Percentiles rank a stretch among this genome's conserved stretches.
Evolutionary conservation across 1,284 basidiomycete species (phyloP).

Genomic region (Athelia psychrophila): DNA sequence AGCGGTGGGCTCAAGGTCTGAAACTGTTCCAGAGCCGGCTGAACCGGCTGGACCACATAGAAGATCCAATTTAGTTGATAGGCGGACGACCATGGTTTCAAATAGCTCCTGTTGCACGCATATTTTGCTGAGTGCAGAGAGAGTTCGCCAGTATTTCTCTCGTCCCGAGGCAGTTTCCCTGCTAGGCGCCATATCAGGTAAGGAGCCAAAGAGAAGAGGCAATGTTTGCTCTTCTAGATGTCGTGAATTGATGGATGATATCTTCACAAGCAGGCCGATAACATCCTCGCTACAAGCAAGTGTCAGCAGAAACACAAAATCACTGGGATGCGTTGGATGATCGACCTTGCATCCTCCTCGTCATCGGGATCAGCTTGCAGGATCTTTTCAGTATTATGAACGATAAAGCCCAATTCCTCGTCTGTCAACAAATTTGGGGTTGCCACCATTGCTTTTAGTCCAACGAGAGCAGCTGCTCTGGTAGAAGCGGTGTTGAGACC

Average conservation of each 20-base stretch:
- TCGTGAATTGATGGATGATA: conserved; percentile 62
- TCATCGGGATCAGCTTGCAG: conserved; percentile 57
- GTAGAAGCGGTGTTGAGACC: conserved; percentile 58
- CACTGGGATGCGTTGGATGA: too few species aligned
- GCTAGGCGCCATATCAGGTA: conserved; percentile 67
- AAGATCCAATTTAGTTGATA: conserved; percentile 79
- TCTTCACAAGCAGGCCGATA: conserved; percentile 65
- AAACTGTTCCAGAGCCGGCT: conserved; percentile 7
- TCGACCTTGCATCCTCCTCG: conserved; percentile 53
- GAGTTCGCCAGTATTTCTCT: conserved; percentile 63
- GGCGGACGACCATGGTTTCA: conserved; percentile 77
- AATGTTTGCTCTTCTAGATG: conserved; percentile 77
- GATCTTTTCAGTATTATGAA: conserved; percentile 75
- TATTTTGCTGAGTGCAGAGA: conserved; percentile 73
- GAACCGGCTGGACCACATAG: conserved; percentile 44
- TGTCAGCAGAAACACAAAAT: too few species aligned
- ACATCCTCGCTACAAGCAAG: conserved; percentile 68
- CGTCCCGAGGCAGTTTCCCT: conserved; percentile 56
- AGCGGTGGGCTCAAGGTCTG: conserved; percentile 52
- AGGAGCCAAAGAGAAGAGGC: conserved; percentile 72
- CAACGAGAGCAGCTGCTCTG: conserved; percentile 57
- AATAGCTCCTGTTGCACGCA: conserved; percentile 81
- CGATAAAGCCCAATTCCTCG: conserved; percentile 78
- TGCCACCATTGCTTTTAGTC: conserved; percentile 62
- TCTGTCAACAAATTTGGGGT: conserved; percentile 62